Conservation (phyloP, 2,329 filamentous ascomycete genomes). For the Cladosporium sp. region DNA sequence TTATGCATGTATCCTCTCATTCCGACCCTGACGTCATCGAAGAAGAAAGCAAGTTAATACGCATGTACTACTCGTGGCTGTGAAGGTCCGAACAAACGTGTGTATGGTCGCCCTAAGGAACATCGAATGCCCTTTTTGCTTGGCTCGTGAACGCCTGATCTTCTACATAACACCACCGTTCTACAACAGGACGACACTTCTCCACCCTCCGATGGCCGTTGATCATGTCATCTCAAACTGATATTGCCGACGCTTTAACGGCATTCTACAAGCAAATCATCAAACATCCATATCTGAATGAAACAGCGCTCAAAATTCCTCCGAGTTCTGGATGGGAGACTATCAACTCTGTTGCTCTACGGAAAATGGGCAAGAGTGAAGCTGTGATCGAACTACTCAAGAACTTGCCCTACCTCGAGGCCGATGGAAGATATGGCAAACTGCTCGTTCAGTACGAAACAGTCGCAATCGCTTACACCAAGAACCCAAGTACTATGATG, state of each 20-base stretch:
- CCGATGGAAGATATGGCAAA: not conserved
- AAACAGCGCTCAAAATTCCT: not conserved
- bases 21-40: not conserved
- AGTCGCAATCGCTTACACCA: not conserved
- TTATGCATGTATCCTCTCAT: not conserved
- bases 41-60: not conserved
- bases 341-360: not conserved
- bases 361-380: not conserved
- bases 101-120: not conserved
- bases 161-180: not conserved
- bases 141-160: not conserved
- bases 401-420: not conserved
- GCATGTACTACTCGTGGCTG: not conserved
- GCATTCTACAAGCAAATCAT: slow-evolving; percentile 6
- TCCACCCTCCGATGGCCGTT: too few species aligned
- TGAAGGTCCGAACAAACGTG: not conserved
- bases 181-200: not conserved
- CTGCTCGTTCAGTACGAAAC: not conserved
- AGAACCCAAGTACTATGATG: not conserved
- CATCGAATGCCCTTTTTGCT: not conserved
- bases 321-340: not conserved
- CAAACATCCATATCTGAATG: slow-evolving; percentile 3
- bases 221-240: not conserved
- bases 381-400: not conserved
- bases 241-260: not conserved